Base-by-base conservation (phyloP, 1,284 basidiomycete genomes). In the Moesziomyces sp. region DNA sequence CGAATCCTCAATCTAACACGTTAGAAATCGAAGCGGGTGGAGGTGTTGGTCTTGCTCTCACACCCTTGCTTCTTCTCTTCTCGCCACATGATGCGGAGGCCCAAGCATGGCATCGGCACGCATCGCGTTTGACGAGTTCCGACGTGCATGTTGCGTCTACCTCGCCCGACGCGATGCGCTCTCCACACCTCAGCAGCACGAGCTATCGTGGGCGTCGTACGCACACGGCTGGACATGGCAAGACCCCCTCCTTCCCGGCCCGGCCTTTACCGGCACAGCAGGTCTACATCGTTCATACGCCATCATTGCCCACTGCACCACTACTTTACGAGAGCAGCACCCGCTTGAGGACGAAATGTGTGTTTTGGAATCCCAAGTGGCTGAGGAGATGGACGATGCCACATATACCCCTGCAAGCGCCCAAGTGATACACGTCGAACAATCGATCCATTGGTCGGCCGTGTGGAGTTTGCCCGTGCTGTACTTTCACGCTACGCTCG, bases 401-500 rank as follows among this genome's bases (percentile, higher is more conserved):
- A 30, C 30, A 30, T 30, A 8, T 8, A 8, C 11, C 30, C 9
- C 9, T 6, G 2, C 30, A 8, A 30, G 8, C 24, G 24, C 24
- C 6, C 11, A 11, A 11, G 8, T 30, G 30, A 30, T 30, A 8
- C 30, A 30, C 6, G 6, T 72, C 0, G 24, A 58, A 0, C 69
- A 74, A 23, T 46, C 52, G 8, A 70, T 74, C 3, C 28, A 44
- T 6, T 67, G 54, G 33, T 63, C 62, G 0, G 8, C 38, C 1
- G 55, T 49, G 1, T 74, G 72, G 72, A 23, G 13, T 3, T 30
- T 74, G 0, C 72, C 72, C 33, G 46, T 74, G 1, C 47, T 74
- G 7, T 50, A 57, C 26, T 67, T 74, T 44, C 38, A 55, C 42
- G 72, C 63, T 0, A 44, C 14, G 16, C 28, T 46, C 1, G 14